These are phyloP conservation scores for Lunasporangiospora selenospora DNA, from an alignment of 192 early-diverging fungal species.

Conservation along the genomic window DNA sequence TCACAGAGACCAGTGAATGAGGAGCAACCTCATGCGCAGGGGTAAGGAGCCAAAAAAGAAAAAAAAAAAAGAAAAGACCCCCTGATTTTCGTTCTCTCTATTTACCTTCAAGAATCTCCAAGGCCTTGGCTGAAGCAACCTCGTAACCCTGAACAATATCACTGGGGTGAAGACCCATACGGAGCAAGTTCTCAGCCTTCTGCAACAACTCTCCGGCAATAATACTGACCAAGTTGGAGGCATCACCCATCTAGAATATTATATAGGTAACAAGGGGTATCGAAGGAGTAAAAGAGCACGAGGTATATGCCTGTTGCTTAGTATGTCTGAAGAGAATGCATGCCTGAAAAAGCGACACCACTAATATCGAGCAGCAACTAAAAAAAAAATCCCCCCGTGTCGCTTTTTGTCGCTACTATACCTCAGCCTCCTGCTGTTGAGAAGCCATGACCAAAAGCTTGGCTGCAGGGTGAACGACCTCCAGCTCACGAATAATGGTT, in stretches of 20 bases:
- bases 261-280: not conserved
- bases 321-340: not conserved
- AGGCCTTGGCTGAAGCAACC: constrained; percentile 81
- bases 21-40: too few relatives aligned
- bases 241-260: constrained; percentile 82
- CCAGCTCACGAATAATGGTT: constrained; percentile 96
- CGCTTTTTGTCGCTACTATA: constrained; percentile 32
- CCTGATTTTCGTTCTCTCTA: not conserved
- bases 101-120: constrained; percentile 81
- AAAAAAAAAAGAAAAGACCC: constrained; percentile 4
- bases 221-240: constrained; percentile 95
- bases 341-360: not conserved
- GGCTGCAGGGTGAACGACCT: constrained; percentile 97
- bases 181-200: constrained; percentile 89
- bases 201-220: constrained; percentile 95
- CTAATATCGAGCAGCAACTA: not conserved
- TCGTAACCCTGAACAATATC: constrained; percentile 97
- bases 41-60: not conserved
- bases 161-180: constrained; percentile 94
- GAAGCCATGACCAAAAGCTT: constrained; percentile 95
- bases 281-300: not conserved
- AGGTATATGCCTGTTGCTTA: not conserved
- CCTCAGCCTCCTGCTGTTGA: constrained; percentile 97
- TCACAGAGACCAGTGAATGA: not conserved
- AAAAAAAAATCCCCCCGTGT: not conserved